Conservation (phyloP, 2,329 filamentous ascomycete species). For the Microsporum audouinii region DNA sequence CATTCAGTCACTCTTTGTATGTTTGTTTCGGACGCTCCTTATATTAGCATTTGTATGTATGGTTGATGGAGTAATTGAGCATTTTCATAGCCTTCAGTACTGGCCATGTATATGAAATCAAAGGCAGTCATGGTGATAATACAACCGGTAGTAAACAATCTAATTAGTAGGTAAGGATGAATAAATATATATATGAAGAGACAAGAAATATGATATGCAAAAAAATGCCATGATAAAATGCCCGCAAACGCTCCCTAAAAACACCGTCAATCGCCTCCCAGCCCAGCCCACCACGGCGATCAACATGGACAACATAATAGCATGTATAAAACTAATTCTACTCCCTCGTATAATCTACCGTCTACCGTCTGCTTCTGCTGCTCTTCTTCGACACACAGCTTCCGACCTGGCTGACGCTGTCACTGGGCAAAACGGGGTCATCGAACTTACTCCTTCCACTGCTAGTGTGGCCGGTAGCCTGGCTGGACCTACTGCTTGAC, state of each 20-base stretch:
- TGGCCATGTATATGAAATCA: no score
- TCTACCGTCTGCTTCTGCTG: constrained; percentile 5
- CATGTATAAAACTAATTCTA: background rate
- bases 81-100: no score
- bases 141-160: background rate
- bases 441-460: constrained; percentile 25
- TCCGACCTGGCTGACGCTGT: constrained; percentile 32
- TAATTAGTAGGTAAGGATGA: background rate
- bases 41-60: no score
- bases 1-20: no score
- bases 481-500: constrained; percentile 5
- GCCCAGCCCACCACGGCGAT: background rate
- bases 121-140: background rate
- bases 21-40: no score
- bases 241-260: background rate
- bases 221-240: background rate
- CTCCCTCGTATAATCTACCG: background rate
- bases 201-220: background rate
- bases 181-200: background rate
- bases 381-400: constrained; percentile 15
- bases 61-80: no score
- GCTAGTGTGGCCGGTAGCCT: constrained; percentile 5
- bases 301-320: background rate
- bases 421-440: constrained; percentile 28
- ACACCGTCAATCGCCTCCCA: background rate